These are phyloP conservation scores for Fusarium praegraminearum DNA, from an alignment of 2,329 filamentous ascomycete species.

Conservation along the genomic window DNA sequence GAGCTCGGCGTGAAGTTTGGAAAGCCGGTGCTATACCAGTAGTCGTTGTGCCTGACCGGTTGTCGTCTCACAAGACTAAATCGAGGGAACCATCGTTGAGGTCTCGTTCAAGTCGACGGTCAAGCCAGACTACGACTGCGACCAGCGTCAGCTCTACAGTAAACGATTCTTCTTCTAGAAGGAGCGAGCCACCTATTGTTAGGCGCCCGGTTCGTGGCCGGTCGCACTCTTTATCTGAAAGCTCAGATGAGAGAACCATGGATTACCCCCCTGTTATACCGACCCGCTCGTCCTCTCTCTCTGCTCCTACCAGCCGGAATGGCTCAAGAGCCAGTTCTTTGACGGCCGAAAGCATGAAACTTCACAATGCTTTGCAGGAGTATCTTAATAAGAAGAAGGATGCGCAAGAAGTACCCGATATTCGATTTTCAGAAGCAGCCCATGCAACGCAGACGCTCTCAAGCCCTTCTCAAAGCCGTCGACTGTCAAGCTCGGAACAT, in stretches of 20 bases:
- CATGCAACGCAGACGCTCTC: conserved; percentile 16
- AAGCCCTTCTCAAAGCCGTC: conserved; percentile 49
- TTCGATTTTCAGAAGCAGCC: conserved; percentile 31
- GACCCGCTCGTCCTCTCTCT: conserved; percentile 69
- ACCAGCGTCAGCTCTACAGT: conserved; percentile 64
- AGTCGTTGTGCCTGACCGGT: conserved; percentile 70
- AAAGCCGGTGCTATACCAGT: conserved; percentile 72
- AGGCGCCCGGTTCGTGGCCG: conserved; percentile 58
- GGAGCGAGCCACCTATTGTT: conserved; percentile 58
- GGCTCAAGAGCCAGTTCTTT: conserved; percentile 66
- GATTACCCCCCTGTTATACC: conserved; percentile 71
- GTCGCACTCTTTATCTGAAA: conserved; percentile 62
- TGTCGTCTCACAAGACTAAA: conserved; percentile 65
- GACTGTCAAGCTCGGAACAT: conserved; percentile 59
- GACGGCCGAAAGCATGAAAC: conserved; percentile 68
- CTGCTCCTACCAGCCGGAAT: conserved; percentile 71
- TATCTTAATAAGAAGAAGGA: conserved; percentile 42
- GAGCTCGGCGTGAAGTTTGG: conserved; percentile 69
- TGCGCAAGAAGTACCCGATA: conserved; percentile 22
- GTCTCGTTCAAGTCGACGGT: conserved; percentile 70
- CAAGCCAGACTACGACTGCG: conserved; percentile 67
- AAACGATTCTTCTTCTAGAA: conserved; percentile 57
- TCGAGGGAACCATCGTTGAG: conserved; percentile 67
- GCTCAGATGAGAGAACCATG: conserved; percentile 67
- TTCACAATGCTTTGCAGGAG: conserved; percentile 60